Base-by-base conservation (phyloP, 106 monocot genomes). In the Allium cepa region DNA sequence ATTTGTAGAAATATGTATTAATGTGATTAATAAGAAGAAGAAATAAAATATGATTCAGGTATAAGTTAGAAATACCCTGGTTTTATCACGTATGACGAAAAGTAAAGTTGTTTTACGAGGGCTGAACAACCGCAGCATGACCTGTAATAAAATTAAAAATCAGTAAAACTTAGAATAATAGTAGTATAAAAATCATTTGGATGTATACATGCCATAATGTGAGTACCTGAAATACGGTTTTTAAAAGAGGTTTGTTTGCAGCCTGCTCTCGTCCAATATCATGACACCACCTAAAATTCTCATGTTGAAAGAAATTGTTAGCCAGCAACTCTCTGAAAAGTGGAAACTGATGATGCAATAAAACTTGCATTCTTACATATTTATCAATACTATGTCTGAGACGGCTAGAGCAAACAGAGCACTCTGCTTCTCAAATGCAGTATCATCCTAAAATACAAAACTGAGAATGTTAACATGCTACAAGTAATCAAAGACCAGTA, bases 351-450 rank as follows among this genome's bases (percentile, higher is more conserved):
- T 59, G 27, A 8, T 36, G 26, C 9, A 7, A 50, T 17, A 57
- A 48, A 16, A 60, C 26, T 2, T 60, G 74, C 46, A 63, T 64
- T 50, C 91, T 81, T 88, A 95, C 94, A 95, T 95, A 53, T 95
- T 95, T 64, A 95, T 95, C 62, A 95, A 69, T 64, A 95, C 94
- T 74, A 95, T 88, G 71, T 95, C 94, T 52, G 94, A 95, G 72
- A 95, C 83, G 4, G 94, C 95, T 64, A 96, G 72, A 73, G 95
- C 95, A 85, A 96, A 96, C 71, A 91, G 84, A 52, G 95, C 91
- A 78, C 95, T 96, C 66, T 96, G 95, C 80, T 91, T 96, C 85
- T 96, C 95, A 78, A 96, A 96, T 47, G 91, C 86, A 77, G 95
- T 96, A 72, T 96, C 95, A 88, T 96, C 95, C 95, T 96, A 73